A percentile compares a stretch with the other conserved stretches of the same genome.
These are phyloP conservation scores for Tetragonia tetragonoides DNA, from an alignment of 148 eudicot genomes.

Conservation along the genomic window DNA sequence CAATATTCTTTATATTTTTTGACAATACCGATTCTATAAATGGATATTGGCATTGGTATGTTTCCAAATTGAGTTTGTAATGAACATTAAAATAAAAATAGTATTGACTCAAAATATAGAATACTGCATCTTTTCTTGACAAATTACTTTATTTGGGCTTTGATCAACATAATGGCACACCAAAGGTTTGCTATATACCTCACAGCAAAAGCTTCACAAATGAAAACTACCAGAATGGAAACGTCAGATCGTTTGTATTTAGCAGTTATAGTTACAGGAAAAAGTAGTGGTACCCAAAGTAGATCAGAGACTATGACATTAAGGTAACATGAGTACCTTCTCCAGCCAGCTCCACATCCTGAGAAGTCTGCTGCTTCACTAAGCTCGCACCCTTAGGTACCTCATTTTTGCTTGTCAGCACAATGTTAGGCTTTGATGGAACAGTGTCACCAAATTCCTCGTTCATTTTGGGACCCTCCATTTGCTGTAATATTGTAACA, in stretches of 20 bases:
- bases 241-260: neutral
- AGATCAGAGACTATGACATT: neutral
- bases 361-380: constrained; percentile 33
- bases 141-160: neutral
- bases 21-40: neutral
- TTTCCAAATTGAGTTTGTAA: neutral
- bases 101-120: too few species aligned
- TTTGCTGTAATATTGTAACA: constrained; percentile 27
- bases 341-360: constrained; percentile 36
- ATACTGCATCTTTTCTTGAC: too few species aligned
- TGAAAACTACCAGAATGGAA: neutral
- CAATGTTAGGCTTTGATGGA: constrained; percentile 68
- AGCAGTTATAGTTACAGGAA: neutral
- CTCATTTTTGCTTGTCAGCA: constrained; percentile 31
- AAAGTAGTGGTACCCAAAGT: neutral
- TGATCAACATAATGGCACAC: neutral
- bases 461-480: constrained; percentile 52
- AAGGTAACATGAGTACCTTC: constrained; percentile 47
- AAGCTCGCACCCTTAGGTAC: constrained; percentile 29
- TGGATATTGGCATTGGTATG: neutral
- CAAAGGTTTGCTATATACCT: neutral
- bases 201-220: neutral
- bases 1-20: neutral
- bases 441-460: constrained; percentile 80
- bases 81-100: too few species aligned